Evolutionary conservation across 2,329 filamentous ascomycete genomes (phyloP), one percentile per base, ranked within the genome.

Genomic region (Pyrenophora teres): DNA sequence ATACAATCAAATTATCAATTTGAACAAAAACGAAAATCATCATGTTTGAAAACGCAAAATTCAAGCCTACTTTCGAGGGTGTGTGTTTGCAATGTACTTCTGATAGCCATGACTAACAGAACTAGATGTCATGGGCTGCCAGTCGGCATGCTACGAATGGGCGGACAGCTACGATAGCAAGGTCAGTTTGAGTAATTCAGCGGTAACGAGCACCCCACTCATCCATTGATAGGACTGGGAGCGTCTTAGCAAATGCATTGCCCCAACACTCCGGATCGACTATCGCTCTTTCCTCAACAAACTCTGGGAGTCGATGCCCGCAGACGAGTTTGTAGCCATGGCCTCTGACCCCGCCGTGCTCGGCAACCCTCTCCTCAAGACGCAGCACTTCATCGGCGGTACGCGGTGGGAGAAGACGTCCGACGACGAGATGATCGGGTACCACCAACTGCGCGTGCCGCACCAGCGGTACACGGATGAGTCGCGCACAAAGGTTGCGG

Each of bases 161-260:
- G 83, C 82, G 50, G 83, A 86, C 69, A 83, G 80, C 76, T 86
- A 87, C 72, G 84, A 87, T 71, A 80, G 79, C 70, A 87, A 87
- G 73, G 75, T 74, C 53, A 32, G 59, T 48, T 19, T 30, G 23
- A 18, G 10, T 32, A 5, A 4, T 30, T 9, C 27, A 30, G 9
- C 36, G 10, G 18, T 38, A 21, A 8, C 36, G 18, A 40, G 10
- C 36, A 33, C 19, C 23, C 35, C 12, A 33, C 50, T 57, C 41
- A 55, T 36, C 18, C 45, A 15, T 33, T 4, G 16, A 1, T 48
- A 74, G 73, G 82, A 87, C 74, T 87, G 84, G 83, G 76, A 78
- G 12, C 80, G 83, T 44, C 78, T 87, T 23, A 67, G 76, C 59
- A 82, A 80, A 57, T 83, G 81, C 76, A 85, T 89, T 59, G 85